These are phyloP conservation scores for Lophiostoma macrostomum DNA, from an alignment of 495 filamentous ascomycete species.

Conservation along the genomic window DNA sequence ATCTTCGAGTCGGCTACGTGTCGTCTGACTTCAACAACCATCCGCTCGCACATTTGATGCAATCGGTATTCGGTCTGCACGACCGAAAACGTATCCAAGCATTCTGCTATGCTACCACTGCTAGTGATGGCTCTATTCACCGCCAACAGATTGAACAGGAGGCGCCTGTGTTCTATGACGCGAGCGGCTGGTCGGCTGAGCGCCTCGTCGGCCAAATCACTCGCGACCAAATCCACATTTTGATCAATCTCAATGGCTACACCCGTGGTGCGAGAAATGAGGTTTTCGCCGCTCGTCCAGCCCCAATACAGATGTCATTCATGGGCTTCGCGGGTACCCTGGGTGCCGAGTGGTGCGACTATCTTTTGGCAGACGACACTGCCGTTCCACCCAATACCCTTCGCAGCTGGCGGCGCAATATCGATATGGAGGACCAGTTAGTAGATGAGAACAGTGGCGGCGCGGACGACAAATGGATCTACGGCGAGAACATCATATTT, in stretches of 20 bases:
- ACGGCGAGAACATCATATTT: slow-evolving; percentile 95
- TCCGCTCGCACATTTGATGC: slow-evolving; percentile 94
- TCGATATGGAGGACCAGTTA: slow-evolving; percentile 67
- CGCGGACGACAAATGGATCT: slow-evolving; percentile 76
- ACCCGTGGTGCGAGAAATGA: slow-evolving; percentile 97
- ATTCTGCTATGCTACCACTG: slow-evolving; percentile 95
- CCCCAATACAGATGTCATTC: slow-evolving; percentile 98
- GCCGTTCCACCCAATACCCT: slow-evolving; percentile 82
- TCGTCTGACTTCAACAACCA: slow-evolving; percentile 99
- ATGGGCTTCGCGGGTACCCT: slow-evolving; percentile 98
- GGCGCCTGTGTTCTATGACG: slow-evolving; percentile 87
- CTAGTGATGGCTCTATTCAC: slow-evolving; percentile 86
- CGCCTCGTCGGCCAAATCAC: slow-evolving; percentile 85
- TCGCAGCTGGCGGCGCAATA: slow-evolving; percentile 70
- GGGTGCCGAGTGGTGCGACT: slow-evolving; percentile 98
- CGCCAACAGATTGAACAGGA: slow-evolving; percentile 93
- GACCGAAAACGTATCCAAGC: slow-evolving; percentile 69
- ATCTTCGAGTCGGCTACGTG: slow-evolving; percentile 89
- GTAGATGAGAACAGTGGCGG: slow-evolving; percentile 65
- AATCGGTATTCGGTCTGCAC: slow-evolving; percentile 96
- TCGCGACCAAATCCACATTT: slow-evolving; percentile 89
- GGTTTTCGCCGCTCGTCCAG: slow-evolving; percentile 90
- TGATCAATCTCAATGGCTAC: slow-evolving; percentile 97
- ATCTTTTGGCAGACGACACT: slow-evolving; percentile 84
- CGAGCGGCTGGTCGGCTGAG: slow-evolving; percentile 82